Conservation (phyloP, 371 early-diverging fungal genomes). For the Rhizopus microsporus region DNA sequence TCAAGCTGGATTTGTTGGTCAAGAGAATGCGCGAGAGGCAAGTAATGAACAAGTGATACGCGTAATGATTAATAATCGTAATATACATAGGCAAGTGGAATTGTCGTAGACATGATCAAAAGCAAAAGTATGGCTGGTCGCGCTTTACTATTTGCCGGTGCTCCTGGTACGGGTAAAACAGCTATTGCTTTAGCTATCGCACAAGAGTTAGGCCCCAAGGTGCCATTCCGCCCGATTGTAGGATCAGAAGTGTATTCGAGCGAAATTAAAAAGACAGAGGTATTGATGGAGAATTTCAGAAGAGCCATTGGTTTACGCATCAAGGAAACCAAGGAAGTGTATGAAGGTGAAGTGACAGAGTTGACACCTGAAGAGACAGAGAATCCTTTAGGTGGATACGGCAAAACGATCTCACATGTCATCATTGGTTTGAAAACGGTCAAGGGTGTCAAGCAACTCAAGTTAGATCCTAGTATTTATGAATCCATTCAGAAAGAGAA, state of each 20-base stretch:
- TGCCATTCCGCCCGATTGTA: slow-evolving; percentile 98
- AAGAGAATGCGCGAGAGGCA: slow-evolving; percentile 94
- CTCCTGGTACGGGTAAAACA: slow-evolving; percentile 96
- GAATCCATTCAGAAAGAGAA: slow-evolving; percentile 97
- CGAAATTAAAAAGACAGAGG: slow-evolving; percentile 98
- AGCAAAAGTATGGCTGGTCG: slow-evolving; percentile 97
- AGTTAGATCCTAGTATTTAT: slow-evolving; percentile 96
- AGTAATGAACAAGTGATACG: neutral
- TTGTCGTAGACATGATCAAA: slow-evolving; percentile 93
- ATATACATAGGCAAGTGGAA: slow-evolving; percentile 79
- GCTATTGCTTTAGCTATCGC: slow-evolving; percentile 93
- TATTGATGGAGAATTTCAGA: slow-evolving; percentile 98
- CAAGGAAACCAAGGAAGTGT: slow-evolving; percentile 98
- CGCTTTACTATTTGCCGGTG: slow-evolving; percentile 95
- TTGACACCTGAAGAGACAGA: slow-evolving; percentile 95
- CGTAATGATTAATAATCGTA: neutral
- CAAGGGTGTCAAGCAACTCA: slow-evolving; percentile 98
- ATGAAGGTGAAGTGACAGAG: slow-evolving; percentile 99
- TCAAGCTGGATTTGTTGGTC: slow-evolving; percentile 95
- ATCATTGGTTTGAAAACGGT: slow-evolving; percentile 97
- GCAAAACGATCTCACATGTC: slow-evolving; percentile 95
- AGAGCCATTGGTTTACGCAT: slow-evolving; percentile 96
- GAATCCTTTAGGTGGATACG: slow-evolving; percentile 91
- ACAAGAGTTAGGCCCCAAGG: slow-evolving; percentile 95
- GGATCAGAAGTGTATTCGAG: slow-evolving; percentile 97